phyloP scores from a whole-genome alignment of 73 alveolate species.

The Blepharisma japonicum region DNA sequence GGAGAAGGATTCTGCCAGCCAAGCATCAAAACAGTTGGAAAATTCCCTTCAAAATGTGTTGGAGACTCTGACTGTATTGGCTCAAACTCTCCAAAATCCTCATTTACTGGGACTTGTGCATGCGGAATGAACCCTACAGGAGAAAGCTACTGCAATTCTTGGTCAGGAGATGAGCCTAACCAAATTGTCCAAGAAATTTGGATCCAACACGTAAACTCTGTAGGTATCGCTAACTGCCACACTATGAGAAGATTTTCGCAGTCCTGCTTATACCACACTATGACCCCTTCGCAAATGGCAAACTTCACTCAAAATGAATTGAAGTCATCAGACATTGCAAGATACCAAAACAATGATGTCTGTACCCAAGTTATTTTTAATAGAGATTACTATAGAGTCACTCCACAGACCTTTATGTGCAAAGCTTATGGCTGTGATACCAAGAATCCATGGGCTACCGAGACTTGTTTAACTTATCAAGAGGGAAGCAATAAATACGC shows the following conservation, averaged over 20 bases:
- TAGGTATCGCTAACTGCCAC: slow-evolving; percentile 17
- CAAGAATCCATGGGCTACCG: not conserved
- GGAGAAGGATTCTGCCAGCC: slow-evolving; percentile 11
- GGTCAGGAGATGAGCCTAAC: not conserved
- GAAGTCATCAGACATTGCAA: not conserved
- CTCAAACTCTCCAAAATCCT: not conserved
- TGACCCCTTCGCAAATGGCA: not conserved
- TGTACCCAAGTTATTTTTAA: slow-evolving; percentile 8
- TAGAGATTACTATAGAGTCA: not conserved
- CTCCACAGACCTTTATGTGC: not conserved
- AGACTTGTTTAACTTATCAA: not conserved
- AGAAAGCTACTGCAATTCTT: not conserved
- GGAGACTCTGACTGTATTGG: not conserved
- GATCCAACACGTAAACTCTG: not conserved
- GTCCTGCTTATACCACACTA: not conserved
- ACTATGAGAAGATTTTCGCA: slow-evolving; percentile 6
- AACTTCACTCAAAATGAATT: not conserved
- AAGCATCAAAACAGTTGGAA: not conserved
- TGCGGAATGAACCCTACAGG: slow-evolving; percentile 12
- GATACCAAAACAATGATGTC: not conserved
- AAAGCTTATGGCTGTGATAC: slow-evolving; percentile 19
- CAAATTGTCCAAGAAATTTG: not conserved
- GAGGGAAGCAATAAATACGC: not conserved
- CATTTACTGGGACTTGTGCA: slow-evolving; percentile 2
- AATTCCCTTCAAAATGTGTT: not conserved